A percentile compares a stretch with the other conserved stretches of the same genome.
These are phyloP conservation scores for Yamadazyma diospyri DNA, from an alignment of 1,139 yeast species.

Conservation along the genomic window DNA sequence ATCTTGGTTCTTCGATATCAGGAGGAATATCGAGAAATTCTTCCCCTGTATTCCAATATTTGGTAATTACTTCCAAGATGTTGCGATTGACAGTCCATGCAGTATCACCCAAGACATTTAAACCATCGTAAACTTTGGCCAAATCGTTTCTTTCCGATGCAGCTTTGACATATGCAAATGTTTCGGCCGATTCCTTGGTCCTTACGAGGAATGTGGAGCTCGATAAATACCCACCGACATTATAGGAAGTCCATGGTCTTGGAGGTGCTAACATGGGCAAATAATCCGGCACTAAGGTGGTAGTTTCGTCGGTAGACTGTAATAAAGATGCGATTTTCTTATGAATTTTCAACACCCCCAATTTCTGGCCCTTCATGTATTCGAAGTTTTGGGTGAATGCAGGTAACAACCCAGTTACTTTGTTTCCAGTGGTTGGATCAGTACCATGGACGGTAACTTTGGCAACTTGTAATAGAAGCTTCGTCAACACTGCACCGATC, in stretches of 20 bases:
- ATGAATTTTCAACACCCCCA: constrained; percentile 82
- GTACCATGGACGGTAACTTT: constrained; percentile 71
- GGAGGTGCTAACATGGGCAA: constrained; percentile 94
- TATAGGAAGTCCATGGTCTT: constrained; percentile 77
- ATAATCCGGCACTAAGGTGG: constrained; percentile 76
- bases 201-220: constrained; percentile 64
- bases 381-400: constrained; percentile 90
- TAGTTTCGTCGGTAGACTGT: constrained; percentile 57
- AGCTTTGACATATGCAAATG: constrained; percentile 78
- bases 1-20: constrained; percentile 45
- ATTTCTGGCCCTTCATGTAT: constrained; percentile 69
- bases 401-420: constrained; percentile 71
- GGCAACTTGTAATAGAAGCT: constrained; percentile 77
- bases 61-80: constrained; percentile 64
- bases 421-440: constrained; percentile 73
- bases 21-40: constrained; percentile 81
- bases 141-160: constrained; percentile 72
- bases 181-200: constrained; percentile 85
- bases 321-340: constrained; percentile 61
- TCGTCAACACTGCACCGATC: constrained; percentile 76
- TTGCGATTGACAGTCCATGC: constrained; percentile 88
- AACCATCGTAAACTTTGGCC: constrained; percentile 68
- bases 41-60: constrained; percentile 85
- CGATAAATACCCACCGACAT: constrained; percentile 80
- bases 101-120: constrained; percentile 83